Evolutionary conservation across 2,329 filamentous ascomycete genomes (phyloP).

Genomic region (Zasmidium citrigriseum): DNA sequence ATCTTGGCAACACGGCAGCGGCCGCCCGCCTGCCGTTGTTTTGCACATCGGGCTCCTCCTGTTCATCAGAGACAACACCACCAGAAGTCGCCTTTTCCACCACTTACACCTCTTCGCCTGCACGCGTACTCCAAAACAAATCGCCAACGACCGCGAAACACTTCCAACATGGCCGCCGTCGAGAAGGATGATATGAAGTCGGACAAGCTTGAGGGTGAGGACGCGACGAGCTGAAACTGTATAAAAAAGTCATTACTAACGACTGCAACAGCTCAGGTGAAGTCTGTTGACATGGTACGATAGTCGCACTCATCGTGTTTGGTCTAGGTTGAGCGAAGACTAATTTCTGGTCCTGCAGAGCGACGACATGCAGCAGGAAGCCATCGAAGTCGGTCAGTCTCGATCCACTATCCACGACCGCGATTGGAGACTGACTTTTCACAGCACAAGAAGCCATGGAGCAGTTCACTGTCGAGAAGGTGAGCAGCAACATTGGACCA

Average conservation of each 20-base stretch:
- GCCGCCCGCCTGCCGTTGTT: not conserved
- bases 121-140: not conserved
- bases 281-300: conserved; percentile 94
- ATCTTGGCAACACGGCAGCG: not conserved
- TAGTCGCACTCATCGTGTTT: not conserved
- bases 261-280: conserved; percentile 75
- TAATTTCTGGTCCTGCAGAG: conserved; percentile 57
- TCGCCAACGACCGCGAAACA: too few relatives aligned
- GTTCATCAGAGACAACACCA: not conserved
- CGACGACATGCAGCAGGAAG: conserved; percentile 96
- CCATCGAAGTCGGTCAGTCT: conserved; percentile 85
- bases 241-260: conserved; percentile 8
- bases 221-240: not conserved
- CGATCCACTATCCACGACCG: not conserved
- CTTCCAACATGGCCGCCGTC: conserved; percentile 28
- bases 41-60: not conserved
- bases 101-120: not conserved
- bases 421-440: conserved; percentile 14
- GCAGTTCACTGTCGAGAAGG: conserved; percentile 73
- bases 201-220: conserved; percentile 75
- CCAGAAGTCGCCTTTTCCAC: not conserved
- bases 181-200: conserved; percentile 25
- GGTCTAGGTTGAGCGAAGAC: not conserved
- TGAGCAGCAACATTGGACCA: conserved; percentile 32
- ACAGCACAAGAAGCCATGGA: conserved; percentile 71